phyloP scores from a whole-genome alignment of 2,329 filamentous ascomycete species.

The Curvularia verruculosa region DNA sequence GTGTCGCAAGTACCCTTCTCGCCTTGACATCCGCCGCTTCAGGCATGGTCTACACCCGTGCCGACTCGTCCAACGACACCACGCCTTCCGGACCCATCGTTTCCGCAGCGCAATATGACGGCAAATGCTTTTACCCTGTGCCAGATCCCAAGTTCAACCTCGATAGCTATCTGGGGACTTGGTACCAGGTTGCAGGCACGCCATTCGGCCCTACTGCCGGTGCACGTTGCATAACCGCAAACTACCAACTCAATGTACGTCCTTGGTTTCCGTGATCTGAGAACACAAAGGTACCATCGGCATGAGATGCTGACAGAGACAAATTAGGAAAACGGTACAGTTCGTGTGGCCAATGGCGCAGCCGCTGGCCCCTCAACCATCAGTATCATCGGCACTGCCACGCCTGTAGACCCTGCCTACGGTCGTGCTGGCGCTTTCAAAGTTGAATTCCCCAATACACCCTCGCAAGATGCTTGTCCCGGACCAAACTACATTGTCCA shows the following conservation, averaged over 20 bases:
- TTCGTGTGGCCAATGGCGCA: conserved; percentile 34
- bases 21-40: conserved; percentile 25
- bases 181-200: conserved; percentile 42
- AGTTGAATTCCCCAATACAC: conserved; percentile 32
- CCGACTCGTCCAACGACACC: conserved; percentile 18
- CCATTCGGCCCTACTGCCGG: conserved; percentile 36
- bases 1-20: conserved; percentile 23
- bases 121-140: conserved; percentile 37
- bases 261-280: not conserved
- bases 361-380: conserved; percentile 20
- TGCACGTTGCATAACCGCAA: conserved; percentile 31
- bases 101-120: conserved; percentile 32
- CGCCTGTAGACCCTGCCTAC: conserved; percentile 29
- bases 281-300: not conserved
- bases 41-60: conserved; percentile 21
- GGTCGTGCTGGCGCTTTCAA: conserved; percentile 31
- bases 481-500: conserved; percentile 43
- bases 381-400: conserved; percentile 30
- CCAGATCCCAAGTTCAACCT: conserved; percentile 36
- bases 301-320: not conserved
- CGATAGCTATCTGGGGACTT: conserved; percentile 35
- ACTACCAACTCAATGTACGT: conserved; percentile 34
- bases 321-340: conserved; percentile 32
- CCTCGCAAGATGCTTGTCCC: conserved; percentile 21
- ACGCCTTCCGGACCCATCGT: conserved; percentile 19